Base-by-base conservation (phyloP, 805 yeast genomes). In the Metschnikowia bowlesiae region DNA sequence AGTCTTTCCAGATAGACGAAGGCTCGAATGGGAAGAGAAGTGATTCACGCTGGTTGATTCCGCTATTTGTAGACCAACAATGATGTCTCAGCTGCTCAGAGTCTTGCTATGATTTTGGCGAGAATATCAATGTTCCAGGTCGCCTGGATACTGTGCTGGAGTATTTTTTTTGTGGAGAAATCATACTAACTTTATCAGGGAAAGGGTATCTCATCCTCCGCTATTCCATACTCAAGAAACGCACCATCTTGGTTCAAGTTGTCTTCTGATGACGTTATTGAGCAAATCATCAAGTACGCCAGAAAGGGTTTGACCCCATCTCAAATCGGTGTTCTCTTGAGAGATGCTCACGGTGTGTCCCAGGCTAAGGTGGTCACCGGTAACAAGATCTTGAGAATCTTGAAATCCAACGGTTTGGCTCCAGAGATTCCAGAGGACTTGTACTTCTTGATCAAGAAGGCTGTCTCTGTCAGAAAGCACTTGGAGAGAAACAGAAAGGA, bases 401-500 rank as follows among this genome's bases (percentile, higher is more conserved):
- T 94, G 78, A 94, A 92, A 81, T 87, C 98, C 61, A 90, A 91
- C 84, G 99, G 99, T 86, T 89, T 94, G 73, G 99, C 98, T 73
- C 98, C 99, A 78, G 99, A 94, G 82, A 87, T 94, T 73, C 99
- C 99, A 80, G 99, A 94, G 85, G 99, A 94, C 78, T 87, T 94
- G 71, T 94, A 94, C 94, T 91, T 80, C 81, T 87, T 94, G 80
- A 94, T 94, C 76, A 94, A 92, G 90, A 94, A 94, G 87, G 99
- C 99, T 75, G 98, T 94, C 71, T 73, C 97, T 65, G 97, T 95
- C 79, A 94, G 99, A 90, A 94, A 94, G 89, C 99, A 94, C 82
- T 87, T 94, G 76, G 99, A 94, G 83, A 89, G 95, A 82, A 94
- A 94, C 97, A 91, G 99, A 89, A 94, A 94, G 87, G 99, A 94